phyloP scores from a whole-genome alignment of 108 stramenopile species.

The Seminavis robusta region DNA sequence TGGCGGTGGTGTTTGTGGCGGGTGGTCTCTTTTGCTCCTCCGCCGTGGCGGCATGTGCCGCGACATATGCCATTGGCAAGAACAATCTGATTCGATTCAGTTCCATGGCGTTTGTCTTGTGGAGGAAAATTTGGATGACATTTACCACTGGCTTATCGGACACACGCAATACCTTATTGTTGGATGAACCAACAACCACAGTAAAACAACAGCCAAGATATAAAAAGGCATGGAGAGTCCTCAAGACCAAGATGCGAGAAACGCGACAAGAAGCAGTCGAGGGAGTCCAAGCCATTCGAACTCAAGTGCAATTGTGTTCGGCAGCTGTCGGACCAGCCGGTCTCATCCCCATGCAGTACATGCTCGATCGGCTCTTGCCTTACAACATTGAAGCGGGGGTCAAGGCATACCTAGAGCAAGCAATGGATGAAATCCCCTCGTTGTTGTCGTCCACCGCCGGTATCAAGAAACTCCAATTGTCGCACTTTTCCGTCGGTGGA shows the following conservation, averaged over 20 bases:
- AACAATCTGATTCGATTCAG: slow-evolving; percentile 38
- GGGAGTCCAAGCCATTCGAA: slow-evolving; percentile 53
- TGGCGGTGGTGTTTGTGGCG: slow-evolving; percentile 28
- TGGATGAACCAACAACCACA: slow-evolving; percentile 1
- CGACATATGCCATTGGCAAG: slow-evolving; percentile 41
- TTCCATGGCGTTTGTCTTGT: slow-evolving; percentile 28
- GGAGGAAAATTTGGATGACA: slow-evolving; percentile 41
- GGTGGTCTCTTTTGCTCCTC: slow-evolving; percentile 64
- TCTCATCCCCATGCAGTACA: slow-evolving; percentile 53
- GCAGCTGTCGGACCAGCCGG: slow-evolving; percentile 34
- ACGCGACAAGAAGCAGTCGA: slow-evolving; percentile 38
- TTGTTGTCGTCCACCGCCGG: slow-evolving; percentile 28
- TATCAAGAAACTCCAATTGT: slow-evolving; percentile 27
- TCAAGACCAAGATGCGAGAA: slow-evolving; percentile 34
- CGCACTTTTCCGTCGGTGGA: slow-evolving; percentile 33
- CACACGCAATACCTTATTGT: slow-evolving; percentile 27
- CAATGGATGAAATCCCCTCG: slow-evolving; percentile 32
- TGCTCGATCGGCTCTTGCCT: slow-evolving; percentile 46
- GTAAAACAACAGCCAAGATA: slow-evolving; percentile 9
- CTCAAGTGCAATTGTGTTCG: slow-evolving; percentile 33
- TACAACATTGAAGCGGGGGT: slow-evolving; percentile 26
- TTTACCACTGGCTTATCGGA: slow-evolving; percentile 27
- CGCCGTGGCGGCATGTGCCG: slow-evolving; percentile 35
- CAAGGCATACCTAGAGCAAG: too few species aligned
- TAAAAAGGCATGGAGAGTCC: slow-evolving; percentile 35